phyloP scores from a whole-genome alignment of 2,329 filamentous ascomycete genomes.

The Sphaerostilbella broomeana region DNA sequence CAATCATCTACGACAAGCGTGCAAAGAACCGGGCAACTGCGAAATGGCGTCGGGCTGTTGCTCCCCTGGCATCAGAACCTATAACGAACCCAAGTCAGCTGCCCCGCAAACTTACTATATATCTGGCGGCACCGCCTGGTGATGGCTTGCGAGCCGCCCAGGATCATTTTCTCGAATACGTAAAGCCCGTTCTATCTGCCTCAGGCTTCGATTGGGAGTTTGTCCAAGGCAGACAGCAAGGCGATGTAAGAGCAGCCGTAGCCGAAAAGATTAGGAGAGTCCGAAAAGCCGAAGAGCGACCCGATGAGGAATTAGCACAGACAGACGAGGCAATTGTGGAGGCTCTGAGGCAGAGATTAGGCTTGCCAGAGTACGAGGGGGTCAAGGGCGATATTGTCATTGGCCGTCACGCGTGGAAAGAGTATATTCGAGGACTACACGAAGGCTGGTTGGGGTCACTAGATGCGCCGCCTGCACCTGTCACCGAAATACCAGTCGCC shows the following conservation, averaged over 20 bases:
- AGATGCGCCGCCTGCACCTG: conserved; percentile 46
- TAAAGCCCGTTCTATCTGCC: conserved; percentile 85
- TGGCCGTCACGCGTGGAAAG: conserved; percentile 92
- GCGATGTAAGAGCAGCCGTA: conserved; percentile 81
- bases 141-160: conserved; percentile 80
- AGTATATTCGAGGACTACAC: conserved; percentile 87
- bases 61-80: conserved; percentile 73
- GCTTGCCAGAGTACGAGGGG: conserved; percentile 65
- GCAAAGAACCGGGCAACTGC: conserved; percentile 80
- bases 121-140: conserved; percentile 76
- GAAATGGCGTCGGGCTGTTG: conserved; percentile 80
- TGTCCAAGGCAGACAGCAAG: conserved; percentile 82
- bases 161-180: conserved; percentile 92
- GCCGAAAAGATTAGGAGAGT: conserved; percentile 78
- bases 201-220: conserved; percentile 95
- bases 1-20: conserved; percentile 85
- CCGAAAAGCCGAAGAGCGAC: conserved; percentile 51
- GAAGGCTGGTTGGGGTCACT: conserved; percentile 94
- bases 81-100: conserved; percentile 62
- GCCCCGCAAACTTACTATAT: conserved; percentile 79
- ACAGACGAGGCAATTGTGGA: conserved; percentile 51
- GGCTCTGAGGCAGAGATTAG: conserved; percentile 56
- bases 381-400: conserved; percentile 79
- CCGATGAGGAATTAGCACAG: conserved; percentile 42
- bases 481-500: conserved; percentile 14